A percentile compares a stretch with the other conserved stretches of the same genome.
Conservation (phyloP, 2,329 filamentous ascomycete species). For the Phoma sp. region DNA sequence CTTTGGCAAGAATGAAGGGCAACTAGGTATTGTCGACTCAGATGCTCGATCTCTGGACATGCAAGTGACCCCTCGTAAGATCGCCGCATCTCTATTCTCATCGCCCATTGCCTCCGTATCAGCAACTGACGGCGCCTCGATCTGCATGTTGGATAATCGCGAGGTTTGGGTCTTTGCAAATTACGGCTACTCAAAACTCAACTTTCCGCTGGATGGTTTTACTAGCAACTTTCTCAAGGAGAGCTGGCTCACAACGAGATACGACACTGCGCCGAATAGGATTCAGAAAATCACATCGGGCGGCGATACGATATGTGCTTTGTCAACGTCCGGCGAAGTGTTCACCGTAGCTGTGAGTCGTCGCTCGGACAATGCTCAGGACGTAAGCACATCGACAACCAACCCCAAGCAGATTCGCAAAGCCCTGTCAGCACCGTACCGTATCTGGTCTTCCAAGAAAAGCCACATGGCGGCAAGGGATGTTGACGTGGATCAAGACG, state of each 20-base stretch:
- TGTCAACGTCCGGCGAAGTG: constrained; percentile 83
- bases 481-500: constrained; percentile 87
- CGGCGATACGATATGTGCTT: constrained; percentile 88
- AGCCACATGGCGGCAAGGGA: constrained; percentile 83
- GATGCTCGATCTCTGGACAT: constrained; percentile 88
- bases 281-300: constrained; percentile 81
- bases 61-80: constrained; percentile 82
- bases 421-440: constrained; percentile 77
- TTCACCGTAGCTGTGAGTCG: constrained; percentile 82
- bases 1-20: constrained; percentile 94
- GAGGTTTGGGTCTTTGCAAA: constrained; percentile 95
- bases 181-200: constrained; percentile 91
- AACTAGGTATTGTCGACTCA: constrained; percentile 91
- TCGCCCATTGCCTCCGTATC: constrained; percentile 77
- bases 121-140: constrained; percentile 89
- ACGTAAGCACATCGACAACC: constrained; percentile 76
- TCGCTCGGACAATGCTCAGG: constrained; percentile 65
- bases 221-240: constrained; percentile 72
- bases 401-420: constrained; percentile 90
- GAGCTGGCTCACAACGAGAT: constrained; percentile 69
- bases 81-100: constrained; percentile 82
- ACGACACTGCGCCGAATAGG: constrained; percentile 69
- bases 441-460: constrained; percentile 89
- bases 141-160: constrained; percentile 81
- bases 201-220: constrained; percentile 79